Evolutionary conservation across 306 rosid species (phyloP).

Genomic region (Alnus glutinosa): DNA sequence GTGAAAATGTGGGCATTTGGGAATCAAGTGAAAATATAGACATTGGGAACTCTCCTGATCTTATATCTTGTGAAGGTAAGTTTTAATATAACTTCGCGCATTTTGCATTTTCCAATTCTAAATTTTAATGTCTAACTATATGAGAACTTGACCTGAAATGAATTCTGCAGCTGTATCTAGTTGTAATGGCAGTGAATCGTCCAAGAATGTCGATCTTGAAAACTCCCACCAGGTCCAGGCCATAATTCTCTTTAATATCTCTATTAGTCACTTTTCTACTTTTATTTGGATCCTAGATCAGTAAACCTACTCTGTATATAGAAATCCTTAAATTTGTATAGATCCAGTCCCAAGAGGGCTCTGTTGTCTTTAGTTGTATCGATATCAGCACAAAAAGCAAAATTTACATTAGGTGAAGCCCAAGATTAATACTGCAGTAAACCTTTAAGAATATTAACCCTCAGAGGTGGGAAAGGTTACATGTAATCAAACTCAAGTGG

Average conservation of each 20-base stretch:
- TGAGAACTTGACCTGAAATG: slow-evolving; percentile 23
- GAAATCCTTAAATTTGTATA: neutral
- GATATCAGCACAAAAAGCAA: neutral
- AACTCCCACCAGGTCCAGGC: slow-evolving; percentile 54
- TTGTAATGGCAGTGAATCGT: slow-evolving; percentile 28
- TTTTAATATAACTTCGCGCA: slow-evolving; percentile 17
- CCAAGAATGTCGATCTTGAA: slow-evolving; percentile 27
- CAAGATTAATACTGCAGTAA: neutral
- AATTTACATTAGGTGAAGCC: neutral
- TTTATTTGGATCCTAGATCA: neutral
- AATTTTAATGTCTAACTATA: neutral
- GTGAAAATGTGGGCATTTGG: slow-evolving; percentile 21
- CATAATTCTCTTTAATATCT: slow-evolving; percentile 21
- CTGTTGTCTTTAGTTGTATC: neutral
- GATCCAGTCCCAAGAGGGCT: neutral
- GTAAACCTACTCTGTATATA: neutral
- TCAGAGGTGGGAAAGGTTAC: neutral
- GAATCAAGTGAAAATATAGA: slow-evolving; percentile 28
- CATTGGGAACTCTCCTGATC: slow-evolving; percentile 22
- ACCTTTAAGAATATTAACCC: neutral
- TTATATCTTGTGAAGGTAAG: slow-evolving; percentile 47
- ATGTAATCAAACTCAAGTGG: neutral
- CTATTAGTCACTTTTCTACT: slow-evolving; percentile 14
- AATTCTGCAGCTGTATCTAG: slow-evolving; percentile 46
- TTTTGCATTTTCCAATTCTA: slow-evolving; percentile 4